phyloP scores from a whole-genome alignment of 306 rosid genomes.

The Trifolium fragiferum region DNA sequence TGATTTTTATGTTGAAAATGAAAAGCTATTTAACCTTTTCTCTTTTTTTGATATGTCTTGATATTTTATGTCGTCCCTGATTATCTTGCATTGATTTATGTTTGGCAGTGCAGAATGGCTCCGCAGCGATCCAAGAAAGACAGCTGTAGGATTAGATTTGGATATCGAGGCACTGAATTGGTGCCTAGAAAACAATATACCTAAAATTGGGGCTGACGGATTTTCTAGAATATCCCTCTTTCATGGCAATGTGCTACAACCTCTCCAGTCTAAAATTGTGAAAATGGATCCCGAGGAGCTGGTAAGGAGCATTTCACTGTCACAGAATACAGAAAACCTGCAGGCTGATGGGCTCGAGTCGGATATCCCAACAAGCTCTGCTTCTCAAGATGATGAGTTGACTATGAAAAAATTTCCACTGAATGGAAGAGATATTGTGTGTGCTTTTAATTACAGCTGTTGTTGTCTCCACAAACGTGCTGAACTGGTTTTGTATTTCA shows the following conservation, averaged over 20 bases:
- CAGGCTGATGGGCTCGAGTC: constrained; percentile 48
- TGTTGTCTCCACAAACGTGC: constrained; percentile 91
- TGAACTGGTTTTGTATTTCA: constrained; percentile 79
- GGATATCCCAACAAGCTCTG: constrained; percentile 45
- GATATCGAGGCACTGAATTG: constrained; percentile 80
- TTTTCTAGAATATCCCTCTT: constrained; percentile 81
- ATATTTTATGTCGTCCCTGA: constrained; percentile 24
- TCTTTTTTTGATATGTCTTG: neutral
- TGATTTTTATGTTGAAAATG: neutral
- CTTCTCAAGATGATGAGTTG: constrained; percentile 43
- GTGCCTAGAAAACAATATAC: constrained; percentile 83
- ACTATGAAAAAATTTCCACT: constrained; percentile 48
- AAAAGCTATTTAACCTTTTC: neutral
- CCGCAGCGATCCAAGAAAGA: constrained; percentile 74
- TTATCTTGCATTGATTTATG: constrained; percentile 19
- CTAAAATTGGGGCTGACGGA: constrained; percentile 69
- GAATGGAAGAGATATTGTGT: constrained; percentile 78
- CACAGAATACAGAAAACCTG: constrained; percentile 41
- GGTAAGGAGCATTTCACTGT: constrained; percentile 54
- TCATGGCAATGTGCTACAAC: constrained; percentile 87
- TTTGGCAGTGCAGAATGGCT: constrained; percentile 82
- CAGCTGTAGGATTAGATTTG: constrained; percentile 84
- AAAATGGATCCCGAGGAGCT: constrained; percentile 53
- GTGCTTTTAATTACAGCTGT: constrained; percentile 95
- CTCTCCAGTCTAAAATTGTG: constrained; percentile 72